Evolutionary conservation across 2,329 filamentous ascomycete species (phyloP).

Genomic region (Aspergillus pseudonomiae): DNA sequence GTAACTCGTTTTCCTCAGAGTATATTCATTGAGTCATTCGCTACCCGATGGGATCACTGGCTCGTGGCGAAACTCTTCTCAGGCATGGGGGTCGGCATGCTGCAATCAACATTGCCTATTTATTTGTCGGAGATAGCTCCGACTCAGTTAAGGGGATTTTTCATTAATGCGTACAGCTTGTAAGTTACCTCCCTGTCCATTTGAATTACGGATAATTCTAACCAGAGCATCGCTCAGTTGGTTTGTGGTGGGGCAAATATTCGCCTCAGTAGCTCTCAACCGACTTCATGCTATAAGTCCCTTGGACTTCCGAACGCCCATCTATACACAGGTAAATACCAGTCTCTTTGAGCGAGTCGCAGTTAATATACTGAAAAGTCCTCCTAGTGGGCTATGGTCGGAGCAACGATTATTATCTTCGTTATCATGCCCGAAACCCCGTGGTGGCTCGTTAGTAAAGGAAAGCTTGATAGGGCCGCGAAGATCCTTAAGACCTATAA

Average conservation of each 20-base stretch:
- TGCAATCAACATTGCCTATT: slow-evolving; percentile 47
- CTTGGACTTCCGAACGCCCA: slow-evolving; percentile 42
- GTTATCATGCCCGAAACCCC: slow-evolving; percentile 14
- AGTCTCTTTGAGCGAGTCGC: not conserved
- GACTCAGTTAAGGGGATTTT: slow-evolving; percentile 44
- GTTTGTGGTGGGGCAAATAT: slow-evolving; percentile 50
- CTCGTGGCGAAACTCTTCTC: slow-evolving; percentile 38
- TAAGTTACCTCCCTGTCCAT: slow-evolving; percentile 18
- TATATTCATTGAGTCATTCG: slow-evolving; percentile 42
- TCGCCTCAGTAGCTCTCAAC: slow-evolving; percentile 47
- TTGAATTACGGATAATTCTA: not conserved
- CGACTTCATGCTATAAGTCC: slow-evolving; percentile 34
- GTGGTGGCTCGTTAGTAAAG: slow-evolving; percentile 17
- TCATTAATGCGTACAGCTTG: slow-evolving; percentile 47
- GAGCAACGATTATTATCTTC: slow-evolving; percentile 28
- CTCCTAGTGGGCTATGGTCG: slow-evolving; percentile 49
- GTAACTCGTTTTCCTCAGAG: slow-evolving; percentile 23
- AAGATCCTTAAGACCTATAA: slow-evolving; percentile 34
- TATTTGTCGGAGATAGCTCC: slow-evolving; percentile 50
- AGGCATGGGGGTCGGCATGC: slow-evolving; percentile 48
- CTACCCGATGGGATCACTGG: slow-evolving; percentile 46
- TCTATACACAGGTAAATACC: slow-evolving; percentile 45
- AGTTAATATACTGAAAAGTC: not conserved
- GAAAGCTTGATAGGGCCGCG: slow-evolving; percentile 13
- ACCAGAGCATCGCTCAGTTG: slow-evolving; percentile 30